These are phyloP conservation scores for Trametes pubescens DNA, from an alignment of 1,284 basidiomycete genomes.

Conservation along the genomic window DNA sequence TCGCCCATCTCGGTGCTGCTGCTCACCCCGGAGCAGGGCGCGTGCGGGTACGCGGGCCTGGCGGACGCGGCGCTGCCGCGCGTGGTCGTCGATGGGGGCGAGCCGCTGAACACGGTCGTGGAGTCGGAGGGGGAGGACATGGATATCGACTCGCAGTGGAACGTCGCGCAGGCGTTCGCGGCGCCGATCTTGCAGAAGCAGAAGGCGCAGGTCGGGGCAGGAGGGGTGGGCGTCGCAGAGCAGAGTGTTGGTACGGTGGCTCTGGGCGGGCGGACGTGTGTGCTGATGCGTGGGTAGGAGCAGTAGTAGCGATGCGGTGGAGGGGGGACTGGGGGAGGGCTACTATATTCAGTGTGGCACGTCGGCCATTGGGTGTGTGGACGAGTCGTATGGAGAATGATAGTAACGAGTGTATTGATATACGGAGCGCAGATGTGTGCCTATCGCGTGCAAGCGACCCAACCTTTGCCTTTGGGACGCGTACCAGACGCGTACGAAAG, in stretches of 20 bases:
- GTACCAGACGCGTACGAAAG: too few species aligned
- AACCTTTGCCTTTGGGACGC: too few species aligned
- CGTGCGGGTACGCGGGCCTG: slow-evolving; percentile 15
- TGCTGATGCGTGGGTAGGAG: slow-evolving; percentile 36
- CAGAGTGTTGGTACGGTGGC: slow-evolving; percentile 37
- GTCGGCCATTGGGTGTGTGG: too few species aligned
- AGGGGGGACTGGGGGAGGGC: background rate
- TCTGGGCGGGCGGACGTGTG: slow-evolving; percentile 37
- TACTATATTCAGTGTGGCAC: background rate
- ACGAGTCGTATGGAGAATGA: too few species aligned
- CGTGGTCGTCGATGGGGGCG: background rate
- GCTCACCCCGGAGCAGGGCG: slow-evolving; percentile 32
- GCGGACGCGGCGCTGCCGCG: slow-evolving; percentile 27
- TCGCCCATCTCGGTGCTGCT: slow-evolving; percentile 32
- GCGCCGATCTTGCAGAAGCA: slow-evolving; percentile 18
- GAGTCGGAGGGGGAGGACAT: slow-evolving; percentile 25
- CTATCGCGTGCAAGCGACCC: too few species aligned
- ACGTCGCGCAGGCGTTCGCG: slow-evolving; percentile 39
- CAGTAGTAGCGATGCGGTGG: background rate
- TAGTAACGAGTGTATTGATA: too few species aligned
- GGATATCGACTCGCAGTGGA: slow-evolving; percentile 38
- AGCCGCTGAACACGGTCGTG: slow-evolving; percentile 1
- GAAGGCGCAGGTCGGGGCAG: background rate
- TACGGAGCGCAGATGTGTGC: too few species aligned
- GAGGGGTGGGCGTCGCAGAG: background rate